Percentiles rank a stretch among this genome's conserved stretches.
Conservation (phyloP, 495 filamentous ascomycete genomes). For the Aspergillus biplanus region DNA sequence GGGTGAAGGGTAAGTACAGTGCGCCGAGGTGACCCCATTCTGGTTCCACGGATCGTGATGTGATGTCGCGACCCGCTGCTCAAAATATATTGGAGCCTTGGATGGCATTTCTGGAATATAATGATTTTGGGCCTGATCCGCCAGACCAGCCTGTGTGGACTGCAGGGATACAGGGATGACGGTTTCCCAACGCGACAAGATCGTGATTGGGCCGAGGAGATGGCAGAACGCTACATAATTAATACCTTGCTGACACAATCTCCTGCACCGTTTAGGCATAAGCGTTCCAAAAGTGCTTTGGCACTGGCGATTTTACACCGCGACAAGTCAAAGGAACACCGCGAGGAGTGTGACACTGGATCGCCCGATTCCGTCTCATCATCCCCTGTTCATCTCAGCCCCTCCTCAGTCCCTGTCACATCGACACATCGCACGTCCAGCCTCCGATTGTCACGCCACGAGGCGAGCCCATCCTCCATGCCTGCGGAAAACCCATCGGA, state of each 20-base stretch:
- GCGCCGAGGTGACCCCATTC: not conserved
- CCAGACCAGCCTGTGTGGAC: too few relatives aligned
- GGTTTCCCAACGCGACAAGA: not conserved
- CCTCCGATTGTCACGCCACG: conserved; percentile 35
- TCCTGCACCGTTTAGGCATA: conserved; percentile 46
- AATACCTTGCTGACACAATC: conserved; percentile 33
- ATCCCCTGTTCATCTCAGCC: conserved; percentile 31
- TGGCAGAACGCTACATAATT: too few relatives aligned
- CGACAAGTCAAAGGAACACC: conserved; percentile 49
- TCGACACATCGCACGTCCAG: conserved; percentile 38
- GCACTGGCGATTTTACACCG: conserved; percentile 56
- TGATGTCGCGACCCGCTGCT: not conserved
- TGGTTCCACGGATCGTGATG: conserved; percentile 21
- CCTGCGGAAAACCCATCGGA: conserved; percentile 32
- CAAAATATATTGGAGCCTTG: not conserved
- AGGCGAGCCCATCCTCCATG: conserved; percentile 29
- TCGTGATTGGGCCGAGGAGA: not conserved
- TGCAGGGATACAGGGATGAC: not conserved
- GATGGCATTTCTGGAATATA: not conserved
- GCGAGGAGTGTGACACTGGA: conserved; percentile 33
- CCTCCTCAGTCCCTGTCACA: conserved; percentile 22
- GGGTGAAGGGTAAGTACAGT: conserved; percentile 33
- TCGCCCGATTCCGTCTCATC: conserved; percentile 40
- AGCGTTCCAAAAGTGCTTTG: conserved; percentile 56
- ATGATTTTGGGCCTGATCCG: too few relatives aligned